Conservation (phyloP, 2,329 filamentous ascomycete genomes). For the Aspergillus sp. region DNA sequence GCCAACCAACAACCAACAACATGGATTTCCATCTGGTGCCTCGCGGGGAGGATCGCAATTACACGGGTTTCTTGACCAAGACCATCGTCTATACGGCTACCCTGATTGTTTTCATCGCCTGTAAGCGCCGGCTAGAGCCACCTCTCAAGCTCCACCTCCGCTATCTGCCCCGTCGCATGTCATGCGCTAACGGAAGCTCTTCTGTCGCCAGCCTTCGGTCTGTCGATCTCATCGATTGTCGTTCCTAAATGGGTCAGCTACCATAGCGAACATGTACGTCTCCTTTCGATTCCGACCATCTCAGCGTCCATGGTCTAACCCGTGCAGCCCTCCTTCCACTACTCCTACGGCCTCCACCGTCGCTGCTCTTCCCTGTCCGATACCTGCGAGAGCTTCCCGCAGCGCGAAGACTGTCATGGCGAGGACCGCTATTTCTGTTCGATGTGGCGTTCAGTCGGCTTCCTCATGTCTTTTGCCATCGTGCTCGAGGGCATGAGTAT, state of each 20-base stretch:
- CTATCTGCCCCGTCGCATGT: background rate
- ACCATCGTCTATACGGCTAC: slow-evolving; percentile 48
- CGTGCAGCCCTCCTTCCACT: slow-evolving; percentile 52
- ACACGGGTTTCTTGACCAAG: slow-evolving; percentile 50
- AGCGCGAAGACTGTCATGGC: slow-evolving; percentile 64
- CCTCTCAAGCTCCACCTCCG: background rate
- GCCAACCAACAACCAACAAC: slow-evolving; percentile 6
- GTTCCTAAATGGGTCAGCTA: slow-evolving; percentile 51
- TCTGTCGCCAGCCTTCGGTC: slow-evolving; percentile 37
- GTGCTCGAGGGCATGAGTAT: slow-evolving; percentile 78
- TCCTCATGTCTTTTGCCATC: slow-evolving; percentile 79
- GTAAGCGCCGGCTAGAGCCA: slow-evolving; percentile 27
- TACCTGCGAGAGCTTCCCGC: slow-evolving; percentile 60
- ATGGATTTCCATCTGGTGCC: slow-evolving; percentile 47
- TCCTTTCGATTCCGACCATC: background rate
- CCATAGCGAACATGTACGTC: slow-evolving; percentile 43
- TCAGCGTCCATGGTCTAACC: background rate
- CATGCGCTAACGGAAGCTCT: background rate
- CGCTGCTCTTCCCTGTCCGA: slow-evolving; percentile 72
- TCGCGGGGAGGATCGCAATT: slow-evolving; percentile 43
- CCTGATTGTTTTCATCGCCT: slow-evolving; percentile 45
- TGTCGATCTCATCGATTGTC: slow-evolving; percentile 48
- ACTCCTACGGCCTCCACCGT: slow-evolving; percentile 75
- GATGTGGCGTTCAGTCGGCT: slow-evolving; percentile 86
- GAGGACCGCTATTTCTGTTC: slow-evolving; percentile 78